Evolutionary conservation across 1,139 yeast species (phyloP), one percentile per base, ranked within the genome.

Genomic region (Zygosaccharomyces sapae): DNA sequence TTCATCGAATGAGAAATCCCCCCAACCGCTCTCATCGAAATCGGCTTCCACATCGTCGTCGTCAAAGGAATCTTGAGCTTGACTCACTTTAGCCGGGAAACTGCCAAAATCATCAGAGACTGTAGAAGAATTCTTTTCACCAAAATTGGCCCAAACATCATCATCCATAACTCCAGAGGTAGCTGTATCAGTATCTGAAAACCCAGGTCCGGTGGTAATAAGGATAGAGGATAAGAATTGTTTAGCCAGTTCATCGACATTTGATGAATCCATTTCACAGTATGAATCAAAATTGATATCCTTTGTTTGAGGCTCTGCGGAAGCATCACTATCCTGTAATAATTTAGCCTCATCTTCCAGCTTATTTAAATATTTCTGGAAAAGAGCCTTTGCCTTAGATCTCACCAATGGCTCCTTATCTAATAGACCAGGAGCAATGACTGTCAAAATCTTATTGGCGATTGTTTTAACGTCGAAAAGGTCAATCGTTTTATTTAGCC

Each of bases 341-440:
- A 71, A 65, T 1, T 72, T 67, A 0, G 94, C 85, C 54, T 83
- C 87, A 22, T 67, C 66, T 53, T 81, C 83, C 35, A 88, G 83
- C 49, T 81, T 79, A 13, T 72, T 71, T 63, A 88, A 74, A 59
- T 84, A 86, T 30, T 76, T 54, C 33, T 81, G 80, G 60, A 89
- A 82, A 0, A 88, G 74, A 43, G 73, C 68, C 54, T 79, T 79
- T 0, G 97, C 95, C 58, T 84, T 87, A 0, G 66, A 66, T 47
- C 97, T 73, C 1, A 90, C 92, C 46, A 78, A 75, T 1, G 79
- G 74, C 47, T 83, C 83, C 47, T 73, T 76, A 63, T 92, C 98
- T 66, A 92, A 75, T 50, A 92, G 71, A 0, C 92, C 80, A 1
- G 94, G 87, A 0, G 96, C 90, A 50, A 92, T 76, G 5, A 89